A percentile compares a stretch with the other conserved stretches of the same genome.
phyloP scores from a whole-genome alignment of 306 rosid species.

The Lupinus albus region DNA sequence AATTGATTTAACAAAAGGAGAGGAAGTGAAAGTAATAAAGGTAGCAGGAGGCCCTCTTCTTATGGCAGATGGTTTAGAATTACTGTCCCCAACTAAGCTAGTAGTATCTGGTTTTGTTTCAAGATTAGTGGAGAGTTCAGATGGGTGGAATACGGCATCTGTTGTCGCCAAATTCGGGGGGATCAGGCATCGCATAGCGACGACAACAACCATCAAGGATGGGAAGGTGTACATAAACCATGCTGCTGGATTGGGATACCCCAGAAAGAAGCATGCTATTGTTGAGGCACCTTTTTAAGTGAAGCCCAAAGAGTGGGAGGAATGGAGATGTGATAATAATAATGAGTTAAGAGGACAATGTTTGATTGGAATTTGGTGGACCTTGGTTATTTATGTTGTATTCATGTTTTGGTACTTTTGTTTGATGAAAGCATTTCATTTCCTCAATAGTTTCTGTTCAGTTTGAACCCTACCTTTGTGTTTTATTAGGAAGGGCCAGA shows the following conservation, averaged over 20 bases:
- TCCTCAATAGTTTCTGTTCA: neutral
- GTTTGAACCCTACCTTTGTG: neutral
- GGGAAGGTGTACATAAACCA: constrained; percentile 83
- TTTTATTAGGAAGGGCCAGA: neutral
- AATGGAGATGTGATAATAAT: neutral
- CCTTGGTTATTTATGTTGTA: constrained; percentile 3
- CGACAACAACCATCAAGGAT: constrained; percentile 83
- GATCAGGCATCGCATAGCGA: constrained; percentile 73
- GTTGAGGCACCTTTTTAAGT: constrained; percentile 71
- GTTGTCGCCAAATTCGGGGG: constrained; percentile 63
- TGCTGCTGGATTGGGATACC: constrained; percentile 74
- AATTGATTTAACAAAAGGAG: constrained; percentile 66
- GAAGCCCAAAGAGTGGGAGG: neutral
- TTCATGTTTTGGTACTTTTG: constrained; percentile 12
- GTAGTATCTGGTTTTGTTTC: constrained; percentile 82
- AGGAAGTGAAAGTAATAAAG: constrained; percentile 62
- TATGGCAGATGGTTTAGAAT: constrained; percentile 81
- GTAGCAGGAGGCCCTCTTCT: constrained; percentile 59
- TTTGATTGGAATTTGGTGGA: constrained; percentile 20
- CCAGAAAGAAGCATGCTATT: constrained; percentile 77
- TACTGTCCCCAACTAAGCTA: constrained; percentile 69
- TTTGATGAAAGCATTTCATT: neutral
- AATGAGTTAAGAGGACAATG: neutral
- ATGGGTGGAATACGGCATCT: constrained; percentile 87
- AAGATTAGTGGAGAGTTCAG: constrained; percentile 78